phyloP scores from a whole-genome alignment of 2,329 filamentous ascomycete genomes.

The Chrysoporthe austroafricana region DNA sequence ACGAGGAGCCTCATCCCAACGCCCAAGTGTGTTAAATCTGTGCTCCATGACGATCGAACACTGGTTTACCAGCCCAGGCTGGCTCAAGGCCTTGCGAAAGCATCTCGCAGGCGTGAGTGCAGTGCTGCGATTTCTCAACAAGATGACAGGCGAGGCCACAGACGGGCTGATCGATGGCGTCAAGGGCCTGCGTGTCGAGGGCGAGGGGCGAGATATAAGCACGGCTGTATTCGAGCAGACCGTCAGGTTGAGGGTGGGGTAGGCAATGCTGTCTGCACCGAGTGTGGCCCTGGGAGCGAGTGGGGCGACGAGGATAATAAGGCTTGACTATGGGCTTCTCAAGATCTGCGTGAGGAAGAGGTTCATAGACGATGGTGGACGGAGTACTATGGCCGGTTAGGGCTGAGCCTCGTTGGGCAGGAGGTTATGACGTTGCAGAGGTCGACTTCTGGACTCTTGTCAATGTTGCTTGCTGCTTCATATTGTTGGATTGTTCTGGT shows the following conservation, averaged over 20 bases:
- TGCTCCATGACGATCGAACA: conserved; percentile 75
- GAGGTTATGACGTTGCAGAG: neutral
- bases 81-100: conserved; percentile 35
- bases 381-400: conserved; percentile 46
- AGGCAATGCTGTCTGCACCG: conserved; percentile 52
- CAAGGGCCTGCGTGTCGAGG: conserved; percentile 4
- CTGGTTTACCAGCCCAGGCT: conserved; percentile 57
- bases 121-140: conserved; percentile 11
- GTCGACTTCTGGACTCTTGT: neutral
- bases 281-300: conserved; percentile 43
- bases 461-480: neutral
- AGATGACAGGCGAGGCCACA: neutral
- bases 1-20: conserved; percentile 67
- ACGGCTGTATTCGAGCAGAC: conserved; percentile 47
- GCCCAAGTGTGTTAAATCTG: conserved; percentile 78
- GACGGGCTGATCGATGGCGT: neutral
- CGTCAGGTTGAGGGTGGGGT: conserved; percentile 46
- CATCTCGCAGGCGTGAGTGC: conserved; percentile 36
- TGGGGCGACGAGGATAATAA: conserved; percentile 28
- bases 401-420: neutral
- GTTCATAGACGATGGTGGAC: conserved; percentile 48
- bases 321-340: conserved; percentile 43
- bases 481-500: neutral
- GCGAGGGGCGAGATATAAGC: too few relatives aligned
- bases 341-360: conserved; percentile 46